Evolutionary conservation across 352 stramenopile species (phyloP), one percentile per base, ranked within the genome.

Genomic region (Peronospora tabacina): DNA sequence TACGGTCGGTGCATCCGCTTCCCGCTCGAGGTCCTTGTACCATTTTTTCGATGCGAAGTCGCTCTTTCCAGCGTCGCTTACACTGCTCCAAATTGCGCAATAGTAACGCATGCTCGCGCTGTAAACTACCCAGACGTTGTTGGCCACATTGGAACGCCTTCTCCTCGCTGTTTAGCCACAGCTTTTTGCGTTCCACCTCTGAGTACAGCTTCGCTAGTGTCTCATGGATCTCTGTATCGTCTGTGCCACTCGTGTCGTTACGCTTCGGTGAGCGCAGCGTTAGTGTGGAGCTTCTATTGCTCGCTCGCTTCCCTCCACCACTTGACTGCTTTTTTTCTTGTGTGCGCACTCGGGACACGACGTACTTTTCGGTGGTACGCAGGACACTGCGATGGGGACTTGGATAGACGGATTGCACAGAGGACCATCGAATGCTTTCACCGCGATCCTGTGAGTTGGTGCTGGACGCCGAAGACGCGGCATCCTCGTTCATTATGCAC

Each of bases 41-140:
- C 50, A 72, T 49, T 12, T 61, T 55, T 35, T 64, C 58, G 13
- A 82, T 53, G 2, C 61, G 56, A 15, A 68, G 48, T 26, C 52
- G 48, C 49, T 76, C 61, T 6, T 69, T 65, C 19, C 64, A 55
- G 9, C 57, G 61, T 9, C 55, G 48, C 12, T 72, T 61, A 35
- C 66, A 74, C 35, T 77, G 49, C 42, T 83, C 63, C 33, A 72
- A 46, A 13, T 56, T 55, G 0, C 40, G 37, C 35, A 78, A 60
- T 32, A 86, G 61, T 15, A 44, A 46, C 7, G 61, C 67, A 47
- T 78, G 53, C 38, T 85, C 63, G 15, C 50, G 46, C 36, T 80
- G 49, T 4, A 76, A 53, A 22, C 65, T 56, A 6, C 50, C 22
- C 2, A 79, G 22, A 3, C 37, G 52, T 6, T 67, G 56, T 11